These are phyloP conservation scores for Fusarium nematophilum DNA, from an alignment of 2,329 filamentous ascomycete species.

Conservation along the genomic window DNA sequence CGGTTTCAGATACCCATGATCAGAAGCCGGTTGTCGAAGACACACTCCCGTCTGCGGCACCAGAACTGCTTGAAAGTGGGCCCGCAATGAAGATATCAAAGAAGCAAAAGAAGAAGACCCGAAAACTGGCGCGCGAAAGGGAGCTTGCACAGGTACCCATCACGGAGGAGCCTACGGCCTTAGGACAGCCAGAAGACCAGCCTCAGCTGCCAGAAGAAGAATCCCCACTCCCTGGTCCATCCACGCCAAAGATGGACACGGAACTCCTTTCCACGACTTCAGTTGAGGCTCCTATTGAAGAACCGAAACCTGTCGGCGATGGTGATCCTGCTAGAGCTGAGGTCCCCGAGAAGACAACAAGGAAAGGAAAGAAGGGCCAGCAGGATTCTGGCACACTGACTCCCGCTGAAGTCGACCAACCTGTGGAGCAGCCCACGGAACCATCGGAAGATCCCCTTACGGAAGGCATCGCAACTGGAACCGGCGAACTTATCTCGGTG, in stretches of 20 bases:
- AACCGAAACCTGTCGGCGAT: neutral
- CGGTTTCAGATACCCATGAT: no score
- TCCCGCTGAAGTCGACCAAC: neutral
- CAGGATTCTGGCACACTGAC: constrained; percentile 7
- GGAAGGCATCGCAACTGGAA: neutral
- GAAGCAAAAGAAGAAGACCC: constrained; percentile 52
- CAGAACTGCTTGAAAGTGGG: neutral
- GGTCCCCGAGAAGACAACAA: constrained; percentile 48
- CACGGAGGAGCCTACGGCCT: neutral
- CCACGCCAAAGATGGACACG: neutral
- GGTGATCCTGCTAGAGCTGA: constrained; percentile 21
- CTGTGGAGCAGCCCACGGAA: neutral
- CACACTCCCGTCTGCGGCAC: neutral
- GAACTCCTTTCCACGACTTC: neutral
- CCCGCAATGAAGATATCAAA: constrained; percentile 42
- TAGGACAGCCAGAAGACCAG: constrained; percentile 3
- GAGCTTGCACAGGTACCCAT: constrained; percentile 13
- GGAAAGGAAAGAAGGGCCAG: constrained; percentile 55
- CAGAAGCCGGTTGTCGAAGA: no score
- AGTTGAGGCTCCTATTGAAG: constrained; percentile 12
- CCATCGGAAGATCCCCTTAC: no score
- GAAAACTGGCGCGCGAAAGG: constrained; percentile 44
- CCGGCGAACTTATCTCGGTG: neutral
- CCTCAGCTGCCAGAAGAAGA: constrained; percentile 4
- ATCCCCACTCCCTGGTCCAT: neutral